A percentile compares a stretch with the other conserved stretches of the same genome.
Conservation (phyloP, 1,284 basidiomycete genomes). For the Naganishia cerealis region DNA sequence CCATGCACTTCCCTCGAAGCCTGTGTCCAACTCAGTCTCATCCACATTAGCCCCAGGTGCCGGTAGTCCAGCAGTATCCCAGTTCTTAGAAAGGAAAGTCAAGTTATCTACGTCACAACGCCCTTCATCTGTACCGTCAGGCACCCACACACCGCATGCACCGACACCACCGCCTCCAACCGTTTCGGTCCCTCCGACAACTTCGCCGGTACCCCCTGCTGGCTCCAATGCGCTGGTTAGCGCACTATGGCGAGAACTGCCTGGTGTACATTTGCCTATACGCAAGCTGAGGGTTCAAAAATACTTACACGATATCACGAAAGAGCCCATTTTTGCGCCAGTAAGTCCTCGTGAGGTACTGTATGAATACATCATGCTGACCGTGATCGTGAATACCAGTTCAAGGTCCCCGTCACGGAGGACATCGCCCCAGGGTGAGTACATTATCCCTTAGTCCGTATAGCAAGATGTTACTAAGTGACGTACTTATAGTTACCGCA, state of each 20-base stretch:
- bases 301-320: conserved; percentile 16
- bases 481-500: conserved; percentile 63
- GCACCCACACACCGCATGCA: not conserved
- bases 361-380: not conserved
- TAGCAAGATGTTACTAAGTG: not conserved
- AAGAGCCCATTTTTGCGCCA: conserved; percentile 22
- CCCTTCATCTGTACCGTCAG: not conserved
- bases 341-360: not conserved
- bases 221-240: not conserved
- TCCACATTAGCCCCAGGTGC: not conserved
- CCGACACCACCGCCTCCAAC: not conserved
- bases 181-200: not conserved
- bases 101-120: conserved; percentile 2
- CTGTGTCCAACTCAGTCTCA: not conserved
- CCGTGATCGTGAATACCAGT: not conserved
- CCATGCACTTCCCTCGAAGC: conserved; percentile 14
- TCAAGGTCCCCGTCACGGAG: conserved; percentile 18
- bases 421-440: conserved; percentile 12
- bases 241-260: conserved; percentile 3
- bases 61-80: not conserved
- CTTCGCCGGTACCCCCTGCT: not conserved
- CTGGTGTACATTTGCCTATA: not conserved
- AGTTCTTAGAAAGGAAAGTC: conserved; percentile 6
- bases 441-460: too few relatives aligned
- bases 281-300: conserved; percentile 11